phyloP scores from a whole-genome alignment of 2,329 filamentous ascomycete species.

The Colletotrichum australisinense region DNA sequence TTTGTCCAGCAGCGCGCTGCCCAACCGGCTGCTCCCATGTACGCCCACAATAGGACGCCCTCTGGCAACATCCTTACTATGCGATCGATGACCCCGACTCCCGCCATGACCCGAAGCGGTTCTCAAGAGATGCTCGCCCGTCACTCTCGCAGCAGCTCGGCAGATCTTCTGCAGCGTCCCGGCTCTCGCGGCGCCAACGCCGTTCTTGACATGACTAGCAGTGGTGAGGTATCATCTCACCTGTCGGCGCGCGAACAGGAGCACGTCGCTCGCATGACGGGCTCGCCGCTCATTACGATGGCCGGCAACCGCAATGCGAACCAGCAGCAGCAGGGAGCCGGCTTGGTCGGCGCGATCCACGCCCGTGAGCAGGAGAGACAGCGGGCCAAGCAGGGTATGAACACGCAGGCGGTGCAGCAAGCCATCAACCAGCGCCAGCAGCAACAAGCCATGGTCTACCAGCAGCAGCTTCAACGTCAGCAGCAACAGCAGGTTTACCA shows the following conservation, averaged over 20 bases:
- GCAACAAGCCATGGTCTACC: slow-evolving; percentile 46
- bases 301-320: slow-evolving; percentile 44
- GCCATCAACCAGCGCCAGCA: slow-evolving; percentile 76
- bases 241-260: slow-evolving; percentile 91
- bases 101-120: slow-evolving; percentile 53
- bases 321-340: slow-evolving; percentile 65
- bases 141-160: slow-evolving; percentile 60
- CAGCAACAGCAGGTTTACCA: slow-evolving; percentile 43
- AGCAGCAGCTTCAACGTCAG: slow-evolving; percentile 47
- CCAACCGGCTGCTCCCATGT: slow-evolving; percentile 49
- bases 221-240: slow-evolving; percentile 58
- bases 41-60: slow-evolving; percentile 57
- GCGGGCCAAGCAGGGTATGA: slow-evolving; percentile 75
- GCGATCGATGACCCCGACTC: slow-evolving; percentile 54
- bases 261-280: slow-evolving; percentile 85
- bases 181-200: slow-evolving; percentile 69
- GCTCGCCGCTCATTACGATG: slow-evolving; percentile 79
- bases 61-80: slow-evolving; percentile 61
- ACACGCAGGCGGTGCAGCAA: slow-evolving; percentile 77
- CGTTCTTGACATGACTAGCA: slow-evolving; percentile 60
- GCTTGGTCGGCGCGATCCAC: slow-evolving; percentile 83
- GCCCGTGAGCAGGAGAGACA: slow-evolving; percentile 82
- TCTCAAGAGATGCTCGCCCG: slow-evolving; percentile 53
- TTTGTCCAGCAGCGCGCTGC: slow-evolving; percentile 83
- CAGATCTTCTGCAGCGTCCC: slow-evolving; percentile 61